A percentile compares a stretch with the other conserved stretches of the same genome.
phyloP scores from a whole-genome alignment of 2,329 filamentous ascomycete species.

The Cephalotrichum gorgonifer region DNA sequence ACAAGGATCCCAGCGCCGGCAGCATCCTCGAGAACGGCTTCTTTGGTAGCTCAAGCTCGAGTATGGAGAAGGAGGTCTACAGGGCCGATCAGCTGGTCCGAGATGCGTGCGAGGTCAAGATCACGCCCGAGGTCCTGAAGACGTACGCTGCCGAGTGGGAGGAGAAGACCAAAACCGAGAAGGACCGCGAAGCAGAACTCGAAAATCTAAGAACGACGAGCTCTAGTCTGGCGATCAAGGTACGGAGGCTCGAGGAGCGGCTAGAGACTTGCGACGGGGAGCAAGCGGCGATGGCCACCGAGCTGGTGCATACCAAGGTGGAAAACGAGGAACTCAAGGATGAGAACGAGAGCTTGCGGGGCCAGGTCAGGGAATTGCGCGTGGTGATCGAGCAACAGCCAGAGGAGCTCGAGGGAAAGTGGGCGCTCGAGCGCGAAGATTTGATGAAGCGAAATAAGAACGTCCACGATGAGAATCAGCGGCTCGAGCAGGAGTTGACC shows the following conservation, averaged over 20 bases:
- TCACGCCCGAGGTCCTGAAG: conserved; percentile 74
- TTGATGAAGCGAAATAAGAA: conserved; percentile 88
- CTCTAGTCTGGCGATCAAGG: conserved; percentile 55
- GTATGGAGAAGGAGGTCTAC: conserved; percentile 89
- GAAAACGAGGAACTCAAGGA: conserved; percentile 85
- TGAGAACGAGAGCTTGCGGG: conserved; percentile 76
- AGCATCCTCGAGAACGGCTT: conserved; percentile 94
- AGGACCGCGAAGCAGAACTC: conserved; percentile 72
- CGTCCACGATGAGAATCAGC: conserved; percentile 86
- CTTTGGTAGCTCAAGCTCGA: conserved; percentile 85
- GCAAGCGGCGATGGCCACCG: conserved; percentile 81
- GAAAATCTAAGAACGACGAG: conserved; percentile 61
- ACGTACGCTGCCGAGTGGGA: conserved; percentile 83
- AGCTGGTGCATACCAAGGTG: conserved; percentile 85
- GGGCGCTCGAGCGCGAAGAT: conserved; percentile 78
- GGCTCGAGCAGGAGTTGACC: conserved; percentile 76
- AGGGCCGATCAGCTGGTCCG: conserved; percentile 86
- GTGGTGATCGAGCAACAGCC: conserved; percentile 84
- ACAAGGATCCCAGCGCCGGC: conserved; percentile 82
- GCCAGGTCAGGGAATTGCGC: conserved; percentile 76
- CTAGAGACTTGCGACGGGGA: conserved; percentile 83
- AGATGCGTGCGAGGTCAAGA: conserved; percentile 80
- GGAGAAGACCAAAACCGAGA: conserved; percentile 73
- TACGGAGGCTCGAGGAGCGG: conserved; percentile 80
- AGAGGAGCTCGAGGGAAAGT: conserved; percentile 70